phyloP scores from a whole-genome alignment of 2,329 filamentous ascomycete species.

The Diaporthe aspalathi region DNA sequence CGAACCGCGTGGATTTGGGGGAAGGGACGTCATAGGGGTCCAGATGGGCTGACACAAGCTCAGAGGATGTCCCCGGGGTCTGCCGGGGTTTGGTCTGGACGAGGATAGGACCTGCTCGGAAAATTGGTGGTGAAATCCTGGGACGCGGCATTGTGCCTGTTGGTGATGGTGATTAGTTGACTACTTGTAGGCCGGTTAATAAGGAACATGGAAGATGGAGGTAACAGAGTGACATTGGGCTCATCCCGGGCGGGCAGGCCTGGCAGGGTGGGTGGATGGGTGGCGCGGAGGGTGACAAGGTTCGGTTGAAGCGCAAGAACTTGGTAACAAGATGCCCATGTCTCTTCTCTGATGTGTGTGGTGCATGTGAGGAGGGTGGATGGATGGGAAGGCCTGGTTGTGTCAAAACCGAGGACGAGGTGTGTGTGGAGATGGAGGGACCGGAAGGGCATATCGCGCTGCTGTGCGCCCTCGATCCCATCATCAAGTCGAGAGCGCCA shows the following conservation, averaged over 20 bases:
- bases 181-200: background rate
- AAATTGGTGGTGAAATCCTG: background rate
- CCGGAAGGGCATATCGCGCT: background rate
- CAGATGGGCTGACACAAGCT: slow-evolving; percentile 22
- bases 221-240: background rate
- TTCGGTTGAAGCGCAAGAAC: slow-evolving; percentile 6
- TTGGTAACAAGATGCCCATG: background rate
- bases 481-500: background rate
- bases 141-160: background rate
- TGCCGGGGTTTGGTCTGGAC: slow-evolving; percentile 21
- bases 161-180: background rate
- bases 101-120: slow-evolving; percentile 11
- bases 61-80: background rate
- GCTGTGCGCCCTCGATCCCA: background rate
- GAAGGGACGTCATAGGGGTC: slow-evolving; percentile 33
- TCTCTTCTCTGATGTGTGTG: background rate
- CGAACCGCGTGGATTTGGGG: slow-evolving; percentile 3
- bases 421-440: background rate
- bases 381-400: background rate
- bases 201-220: background rate
- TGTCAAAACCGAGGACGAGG: slow-evolving; percentile 1
- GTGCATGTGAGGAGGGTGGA: too few relatives aligned
- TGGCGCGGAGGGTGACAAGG: slow-evolving; percentile 15
- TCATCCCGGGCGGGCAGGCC: background rate
- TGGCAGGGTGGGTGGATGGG: background rate